These are phyloP conservation scores for Xerocomus potaroensis DNA, from an alignment of 768 basidiomycete genomes.

Conservation along the genomic window DNA sequence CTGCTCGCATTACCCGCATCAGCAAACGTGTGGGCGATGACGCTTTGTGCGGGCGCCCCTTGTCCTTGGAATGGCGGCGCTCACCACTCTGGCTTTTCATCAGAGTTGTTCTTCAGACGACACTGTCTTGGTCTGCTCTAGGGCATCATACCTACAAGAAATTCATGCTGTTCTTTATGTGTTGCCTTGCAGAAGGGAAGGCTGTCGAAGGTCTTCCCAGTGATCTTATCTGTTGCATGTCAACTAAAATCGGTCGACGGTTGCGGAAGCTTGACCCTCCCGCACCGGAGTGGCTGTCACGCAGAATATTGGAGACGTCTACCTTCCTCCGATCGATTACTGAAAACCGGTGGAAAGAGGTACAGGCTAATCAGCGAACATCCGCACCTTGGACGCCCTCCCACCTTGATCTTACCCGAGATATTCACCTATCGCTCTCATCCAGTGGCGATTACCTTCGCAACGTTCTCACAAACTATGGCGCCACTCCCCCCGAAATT, in stretches of 20 bases:
- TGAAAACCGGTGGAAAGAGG: not conserved
- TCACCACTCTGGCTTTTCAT: slow-evolving; percentile 35
- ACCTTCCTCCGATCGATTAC: not conserved
- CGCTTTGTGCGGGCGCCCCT: not conserved
- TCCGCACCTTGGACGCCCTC: not conserved
- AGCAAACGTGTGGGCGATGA: slow-evolving; percentile 7
- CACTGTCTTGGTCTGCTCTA: slow-evolving; percentile 12
- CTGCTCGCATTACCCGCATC: slow-evolving; percentile 11
- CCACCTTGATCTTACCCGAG: not conserved
- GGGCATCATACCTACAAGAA: slow-evolving; percentile 36
- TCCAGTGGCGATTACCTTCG: not conserved
- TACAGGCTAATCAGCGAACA: not conserved
- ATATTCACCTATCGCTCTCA: not conserved
- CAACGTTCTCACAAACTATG: not conserved
- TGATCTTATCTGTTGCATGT: not conserved
- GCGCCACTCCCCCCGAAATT: not conserved
- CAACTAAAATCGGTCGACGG: not conserved
- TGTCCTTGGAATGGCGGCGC: slow-evolving; percentile 25
- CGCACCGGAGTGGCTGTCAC: not conserved
- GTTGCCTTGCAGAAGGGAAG: slow-evolving; percentile 22
- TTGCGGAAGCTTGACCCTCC: not conserved
- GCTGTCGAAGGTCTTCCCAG: slow-evolving; percentile 10
- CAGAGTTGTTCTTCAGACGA: slow-evolving; percentile 31
- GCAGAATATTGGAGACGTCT: not conserved
- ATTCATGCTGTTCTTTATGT: slow-evolving; percentile 43